Evolutionary conservation across 441 rosid genomes (phyloP), one percentile per base, ranked within the genome.

Genomic region (Pelargonium australe): DNA sequence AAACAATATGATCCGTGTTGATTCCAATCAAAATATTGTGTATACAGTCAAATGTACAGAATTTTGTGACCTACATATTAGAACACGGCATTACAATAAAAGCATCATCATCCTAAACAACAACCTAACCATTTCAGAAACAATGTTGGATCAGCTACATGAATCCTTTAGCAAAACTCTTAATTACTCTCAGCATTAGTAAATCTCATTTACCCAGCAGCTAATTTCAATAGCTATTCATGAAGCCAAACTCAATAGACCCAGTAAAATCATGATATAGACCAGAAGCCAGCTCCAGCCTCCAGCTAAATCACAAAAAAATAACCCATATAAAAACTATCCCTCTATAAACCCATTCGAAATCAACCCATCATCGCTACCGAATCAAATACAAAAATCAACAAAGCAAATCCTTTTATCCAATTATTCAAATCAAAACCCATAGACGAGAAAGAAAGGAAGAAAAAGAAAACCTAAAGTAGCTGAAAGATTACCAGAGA

Each of bases 401-500:
- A 7, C 61, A 17, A 55, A 17, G 8, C 19, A 16, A 55, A 5
- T 17, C 25, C 20, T 55, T 55, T 55, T 55, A 7, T 1, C 61
- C 20, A 51, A 55, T 55, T 5, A 17, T 9, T 9, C 61, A 55
- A 55, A 55, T 55, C 61, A 51, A 55, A 53, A 53, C 17, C 13
- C 60, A 4, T 14, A 53, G 7, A 53, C 60, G 60, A 53, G 20
- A 5, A 53, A 37, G 41, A 37, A 37, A 37, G 7, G 41, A 37
- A 37, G 41, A 37, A 37, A 37, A 37, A 37, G 0, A 51, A 16
- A 7, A 4, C 14, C 16, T 51, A 55, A 55, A 55, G 7, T 20
- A 55, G 61, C 61, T 55, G 61, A 55, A 55, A 55, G 17, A 55
- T 55, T 16, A 55, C 61, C 61, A 55, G 61, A 55, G 25, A 55